Conservation (phyloP, 345 rosid species). For the Excoecaria agallocha region DNA sequence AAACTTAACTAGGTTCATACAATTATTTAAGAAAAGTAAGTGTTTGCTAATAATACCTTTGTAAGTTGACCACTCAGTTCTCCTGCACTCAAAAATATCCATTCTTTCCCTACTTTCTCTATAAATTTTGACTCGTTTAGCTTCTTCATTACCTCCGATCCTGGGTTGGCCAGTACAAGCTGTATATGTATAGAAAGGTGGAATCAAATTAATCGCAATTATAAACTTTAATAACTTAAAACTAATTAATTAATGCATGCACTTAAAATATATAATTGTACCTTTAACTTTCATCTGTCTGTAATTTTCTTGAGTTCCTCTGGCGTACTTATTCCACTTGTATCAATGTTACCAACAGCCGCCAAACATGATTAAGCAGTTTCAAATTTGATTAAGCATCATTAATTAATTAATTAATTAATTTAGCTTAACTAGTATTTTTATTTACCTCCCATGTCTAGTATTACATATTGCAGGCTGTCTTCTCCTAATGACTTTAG, state of each 20-base stretch:
- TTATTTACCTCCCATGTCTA: constrained; percentile 60
- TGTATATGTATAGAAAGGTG: constrained; percentile 11
- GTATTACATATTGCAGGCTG: constrained; percentile 60
- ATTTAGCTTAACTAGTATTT: background rate
- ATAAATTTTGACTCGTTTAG: constrained; percentile 63
- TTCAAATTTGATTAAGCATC: background rate
- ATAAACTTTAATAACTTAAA: no score
- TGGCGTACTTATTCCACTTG: no score
- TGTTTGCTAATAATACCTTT: constrained; percentile 47
- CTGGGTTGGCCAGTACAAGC: constrained; percentile 87
- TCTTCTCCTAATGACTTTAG: constrained; percentile 48
- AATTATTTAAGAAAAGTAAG: no score
- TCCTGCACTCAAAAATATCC: no score
- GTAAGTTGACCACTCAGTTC: constrained; percentile 92
- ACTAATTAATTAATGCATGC: no score
- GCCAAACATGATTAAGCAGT: constrained; percentile 10
- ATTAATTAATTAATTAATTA: background rate
- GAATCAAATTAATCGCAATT: no score
- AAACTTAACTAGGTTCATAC: background rate
- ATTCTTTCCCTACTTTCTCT: constrained; percentile 66
- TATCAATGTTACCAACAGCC: constrained; percentile 90
- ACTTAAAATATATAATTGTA: no score
- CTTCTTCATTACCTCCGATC: constrained; percentile 89
- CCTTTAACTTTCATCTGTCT: no score
- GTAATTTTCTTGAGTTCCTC: no score